phyloP scores from a whole-genome alignment of 768 basidiomycete species.

The Panus rudis region DNA sequence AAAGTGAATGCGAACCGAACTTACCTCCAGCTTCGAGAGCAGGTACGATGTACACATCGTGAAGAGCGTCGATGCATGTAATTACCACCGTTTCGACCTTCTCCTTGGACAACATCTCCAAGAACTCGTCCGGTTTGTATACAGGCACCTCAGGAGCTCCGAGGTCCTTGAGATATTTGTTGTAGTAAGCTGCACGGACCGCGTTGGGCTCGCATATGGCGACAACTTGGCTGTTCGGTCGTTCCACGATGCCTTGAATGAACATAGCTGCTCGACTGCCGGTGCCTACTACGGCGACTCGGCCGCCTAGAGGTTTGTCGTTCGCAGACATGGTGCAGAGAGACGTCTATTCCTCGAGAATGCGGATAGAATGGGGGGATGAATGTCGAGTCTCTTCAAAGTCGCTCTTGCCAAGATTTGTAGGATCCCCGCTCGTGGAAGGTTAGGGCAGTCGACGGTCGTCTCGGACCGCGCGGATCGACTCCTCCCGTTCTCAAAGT shows the following conservation, averaged over 20 bases:
- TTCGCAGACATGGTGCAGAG: constrained; percentile 19
- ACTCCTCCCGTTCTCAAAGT: no score
- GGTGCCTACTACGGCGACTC: constrained; percentile 36
- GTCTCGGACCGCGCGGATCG: no score
- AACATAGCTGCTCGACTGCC: constrained; percentile 39
- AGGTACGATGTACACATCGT: constrained; percentile 41
- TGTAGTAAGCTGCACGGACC: constrained; percentile 39
- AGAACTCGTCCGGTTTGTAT: constrained; percentile 34
- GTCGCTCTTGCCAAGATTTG: no score
- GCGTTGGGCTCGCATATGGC: constrained; percentile 42
- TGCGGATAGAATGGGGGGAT: no score
- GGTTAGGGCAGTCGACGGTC: no score
- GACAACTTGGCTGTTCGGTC: constrained; percentile 34
- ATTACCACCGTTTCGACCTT: constrained; percentile 41
- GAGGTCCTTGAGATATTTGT: constrained; percentile 31
- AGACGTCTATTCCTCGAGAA: no score
- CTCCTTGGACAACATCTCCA: constrained; percentile 38
- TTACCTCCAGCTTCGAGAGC: constrained; percentile 35
- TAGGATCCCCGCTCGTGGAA: no score
- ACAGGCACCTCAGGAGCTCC: constrained; percentile 33
- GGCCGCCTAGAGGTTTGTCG: constrained; percentile 25
- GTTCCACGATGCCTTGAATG: constrained; percentile 37
- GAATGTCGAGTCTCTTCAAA: no score
- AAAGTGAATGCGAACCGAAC: constrained; percentile 5
- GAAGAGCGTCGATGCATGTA: constrained; percentile 42